These are phyloP conservation scores for Lasiodiplodia hormozganensis DNA, from an alignment of 2,329 filamentous ascomycete genomes.

Conservation along the genomic window DNA sequence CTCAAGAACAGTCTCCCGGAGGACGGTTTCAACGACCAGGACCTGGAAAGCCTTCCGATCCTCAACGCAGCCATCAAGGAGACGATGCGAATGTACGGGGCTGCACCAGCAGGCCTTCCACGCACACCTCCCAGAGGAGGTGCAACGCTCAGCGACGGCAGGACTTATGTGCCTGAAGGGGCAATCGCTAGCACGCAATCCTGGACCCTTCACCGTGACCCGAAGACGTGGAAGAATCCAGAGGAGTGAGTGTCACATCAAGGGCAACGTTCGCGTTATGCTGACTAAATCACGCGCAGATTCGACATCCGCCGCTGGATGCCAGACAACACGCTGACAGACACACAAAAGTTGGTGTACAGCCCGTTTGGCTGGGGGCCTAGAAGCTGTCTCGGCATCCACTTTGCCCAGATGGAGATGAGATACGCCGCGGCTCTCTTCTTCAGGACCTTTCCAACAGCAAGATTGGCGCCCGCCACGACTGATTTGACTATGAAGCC, in stretches of 20 bases:
- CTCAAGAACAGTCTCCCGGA: not conserved
- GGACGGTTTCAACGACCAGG: not conserved
- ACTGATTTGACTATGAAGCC: not conserved
- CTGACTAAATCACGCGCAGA: not conserved
- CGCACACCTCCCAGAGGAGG: not conserved
- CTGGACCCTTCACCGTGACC: not conserved
- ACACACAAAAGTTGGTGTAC: not conserved
- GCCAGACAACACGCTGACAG: not conserved
- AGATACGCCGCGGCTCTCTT: constrained; percentile 31
- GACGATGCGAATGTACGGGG: not conserved
- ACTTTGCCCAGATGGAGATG: constrained; percentile 35
- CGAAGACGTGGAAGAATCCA: not conserved
- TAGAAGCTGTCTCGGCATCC: constrained; percentile 32
- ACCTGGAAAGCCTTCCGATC: not conserved
- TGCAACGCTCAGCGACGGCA: not conserved
- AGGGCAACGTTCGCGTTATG: not conserved
- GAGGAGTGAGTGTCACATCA: not conserved
- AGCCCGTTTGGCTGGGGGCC: not conserved
- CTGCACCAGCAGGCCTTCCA: not conserved
- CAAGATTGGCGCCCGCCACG: constrained; percentile 18
- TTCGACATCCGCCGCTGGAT: not conserved
- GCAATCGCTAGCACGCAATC: not conserved
- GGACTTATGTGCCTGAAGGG: not conserved
- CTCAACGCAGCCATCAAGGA: not conserved
- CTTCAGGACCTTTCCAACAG: constrained; percentile 33